Base-by-base conservation (phyloP, 805 yeast genomes). In the Tetrapisispora namnaoensis region DNA sequence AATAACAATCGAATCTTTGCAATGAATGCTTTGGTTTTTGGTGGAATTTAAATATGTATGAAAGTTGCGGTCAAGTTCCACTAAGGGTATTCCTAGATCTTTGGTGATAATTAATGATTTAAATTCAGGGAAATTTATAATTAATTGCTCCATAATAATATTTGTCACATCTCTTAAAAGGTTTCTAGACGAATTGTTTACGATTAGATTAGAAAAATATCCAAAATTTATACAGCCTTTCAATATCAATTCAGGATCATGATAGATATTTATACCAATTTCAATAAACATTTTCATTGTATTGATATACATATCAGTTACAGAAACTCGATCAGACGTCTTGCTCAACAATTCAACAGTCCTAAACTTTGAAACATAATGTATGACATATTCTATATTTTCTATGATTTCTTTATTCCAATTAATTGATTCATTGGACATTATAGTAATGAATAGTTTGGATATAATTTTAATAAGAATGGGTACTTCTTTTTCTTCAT, bases 281-380 rank as follows among this genome's bases (percentile, higher is more conserved):
- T 47, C 28, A 18, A 43, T 37, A 46, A 65, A 67, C 9, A 50
- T 18, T 17, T 66, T 63, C 10, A 67, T 52, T 37, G 70, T 74
- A 56, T 38, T 24, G 3, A 14, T 27, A 24, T 38, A 45, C 42
- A 66, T 14, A 76, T 9, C 13, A 6, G 28, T 5, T 6, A 17
- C 36, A 93, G 84, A 59, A 90, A 73, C 60, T 86, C 81, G 37
- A 20, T 32, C 2, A 17, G 6, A 4, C 4, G 30, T 28, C 7
- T 11, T 9, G 13, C 11, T n/a, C 16, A 22, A 20, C 37, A 28
- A 32, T 8, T 9, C 9, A 7, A 20, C 10, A 18, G 20, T 11
- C 27, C 27, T 40, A n/a, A 24, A 17, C 17, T 27, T 27, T 24
- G 43, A n/a, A 3, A 40, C 27, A 17, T 40, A 17, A 7, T 40